phyloP scores from a whole-genome alignment of 495 filamentous ascomycete genomes.

The Hypoxylon trugodes region DNA sequence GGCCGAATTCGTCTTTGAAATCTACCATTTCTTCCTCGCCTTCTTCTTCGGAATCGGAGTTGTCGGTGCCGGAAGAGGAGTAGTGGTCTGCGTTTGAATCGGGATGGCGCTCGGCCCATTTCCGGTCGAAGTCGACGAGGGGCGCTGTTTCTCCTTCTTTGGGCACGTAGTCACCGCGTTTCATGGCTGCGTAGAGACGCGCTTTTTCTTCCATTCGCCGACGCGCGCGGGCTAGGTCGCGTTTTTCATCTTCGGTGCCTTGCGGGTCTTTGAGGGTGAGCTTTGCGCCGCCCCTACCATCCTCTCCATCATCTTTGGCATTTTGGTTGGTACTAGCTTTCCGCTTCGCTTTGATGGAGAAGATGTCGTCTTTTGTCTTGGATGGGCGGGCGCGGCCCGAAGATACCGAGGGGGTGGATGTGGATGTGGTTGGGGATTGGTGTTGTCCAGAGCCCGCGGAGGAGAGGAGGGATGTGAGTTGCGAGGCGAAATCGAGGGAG shows the following conservation, averaged over 20 bases:
- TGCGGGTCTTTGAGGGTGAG: constrained; percentile 52
- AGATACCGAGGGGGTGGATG: constrained; percentile 48
- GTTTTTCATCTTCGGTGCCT: constrained; percentile 56
- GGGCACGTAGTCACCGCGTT: constrained; percentile 71
- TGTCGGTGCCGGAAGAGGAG: constrained; percentile 50
- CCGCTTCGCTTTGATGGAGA: constrained; percentile 74
- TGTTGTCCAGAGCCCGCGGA: constrained; percentile 50
- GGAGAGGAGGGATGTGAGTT: constrained; percentile 76
- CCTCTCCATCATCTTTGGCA: constrained; percentile 41
- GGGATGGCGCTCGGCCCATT: constrained; percentile 78
- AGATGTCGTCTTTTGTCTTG: constrained; percentile 75
- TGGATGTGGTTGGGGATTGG: too few species aligned
- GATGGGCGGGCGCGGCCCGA: constrained; percentile 71
- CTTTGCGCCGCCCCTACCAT: constrained; percentile 36
- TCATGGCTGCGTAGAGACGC: constrained; percentile 82
- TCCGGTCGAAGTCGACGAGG: constrained; percentile 91
- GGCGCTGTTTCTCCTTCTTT: constrained; percentile 63
- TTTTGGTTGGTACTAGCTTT: constrained; percentile 53
- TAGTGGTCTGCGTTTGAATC: constrained; percentile 45
- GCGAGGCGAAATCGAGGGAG: constrained; percentile 79
- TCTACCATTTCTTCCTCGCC: constrained; percentile 71
- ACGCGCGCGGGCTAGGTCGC: constrained; percentile 66
- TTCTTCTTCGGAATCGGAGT: constrained; percentile 47
- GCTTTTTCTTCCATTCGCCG: constrained; percentile 88
- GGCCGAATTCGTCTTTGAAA: constrained; percentile 90